phyloP scores from a whole-genome alignment of 2,329 filamentous ascomycete species.

The Alternaria triticimaculans region DNA sequence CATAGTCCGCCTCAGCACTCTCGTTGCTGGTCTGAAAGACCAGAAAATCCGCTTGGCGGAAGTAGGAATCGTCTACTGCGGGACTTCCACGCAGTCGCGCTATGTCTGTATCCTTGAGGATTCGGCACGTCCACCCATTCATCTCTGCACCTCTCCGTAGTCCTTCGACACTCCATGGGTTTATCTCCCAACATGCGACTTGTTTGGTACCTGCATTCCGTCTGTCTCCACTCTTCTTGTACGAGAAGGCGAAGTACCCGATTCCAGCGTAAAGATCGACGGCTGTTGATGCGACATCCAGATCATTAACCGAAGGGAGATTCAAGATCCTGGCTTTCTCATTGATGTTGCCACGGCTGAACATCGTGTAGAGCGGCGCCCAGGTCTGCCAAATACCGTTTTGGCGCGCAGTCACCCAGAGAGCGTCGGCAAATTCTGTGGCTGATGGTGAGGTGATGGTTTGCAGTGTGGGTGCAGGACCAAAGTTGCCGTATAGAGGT shows the following conservation, averaged over 20 bases:
- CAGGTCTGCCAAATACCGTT: constrained; percentile 80
- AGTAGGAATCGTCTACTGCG: not conserved
- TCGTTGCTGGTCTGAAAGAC: constrained; percentile 53
- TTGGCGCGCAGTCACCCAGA: constrained; percentile 82
- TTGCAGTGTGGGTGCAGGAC: constrained; percentile 50
- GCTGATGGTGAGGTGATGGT: constrained; percentile 30
- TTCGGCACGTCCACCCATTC: constrained; percentile 49
- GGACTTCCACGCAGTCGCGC: not conserved
- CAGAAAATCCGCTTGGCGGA: constrained; percentile 33
- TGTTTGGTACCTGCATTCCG: constrained; percentile 66
- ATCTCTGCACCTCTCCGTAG: constrained; percentile 48
- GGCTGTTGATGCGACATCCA: constrained; percentile 34
- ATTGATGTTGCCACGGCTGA: constrained; percentile 85
- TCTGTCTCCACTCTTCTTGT: constrained; percentile 67
- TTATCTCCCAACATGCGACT: constrained; percentile 89
- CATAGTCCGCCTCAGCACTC: constrained; percentile 25
- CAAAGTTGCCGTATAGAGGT: constrained; percentile 78
- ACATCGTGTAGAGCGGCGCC: constrained; percentile 93
- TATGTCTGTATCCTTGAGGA: constrained; percentile 6
- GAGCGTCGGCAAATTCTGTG: constrained; percentile 68
- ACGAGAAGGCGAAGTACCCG: constrained; percentile 91
- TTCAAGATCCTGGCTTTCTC: constrained; percentile 81
- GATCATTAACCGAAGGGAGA: constrained; percentile 42
- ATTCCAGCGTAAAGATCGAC: constrained; percentile 92
- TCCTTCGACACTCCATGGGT: constrained; percentile 61